phyloP scores from a whole-genome alignment of 2,329 filamentous ascomycete genomes.

The Simplicillium sp. region DNA sequence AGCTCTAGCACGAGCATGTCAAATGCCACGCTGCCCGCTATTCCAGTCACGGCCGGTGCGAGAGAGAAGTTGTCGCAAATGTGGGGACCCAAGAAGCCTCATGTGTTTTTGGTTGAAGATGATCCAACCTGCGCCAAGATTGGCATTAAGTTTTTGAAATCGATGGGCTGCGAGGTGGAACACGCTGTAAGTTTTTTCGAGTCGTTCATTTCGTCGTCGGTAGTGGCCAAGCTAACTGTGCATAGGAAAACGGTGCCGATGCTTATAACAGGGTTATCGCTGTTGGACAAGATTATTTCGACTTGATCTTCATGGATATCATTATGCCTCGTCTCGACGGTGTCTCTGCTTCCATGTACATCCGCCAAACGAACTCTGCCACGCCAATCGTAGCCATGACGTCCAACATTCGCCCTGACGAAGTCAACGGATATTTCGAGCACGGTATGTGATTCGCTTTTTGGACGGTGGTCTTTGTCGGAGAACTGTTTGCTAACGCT shows the following conservation, averaged over 20 bases:
- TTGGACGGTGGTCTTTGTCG: not conserved
- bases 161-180: conserved; percentile 58
- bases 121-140: conserved; percentile 59
- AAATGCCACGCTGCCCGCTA: conserved; percentile 3
- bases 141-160: conserved; percentile 56
- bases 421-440: conserved; percentile 94
- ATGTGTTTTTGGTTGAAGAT: conserved; percentile 85
- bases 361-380: conserved; percentile 73
- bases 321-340: conserved; percentile 97
- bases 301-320: conserved; percentile 80
- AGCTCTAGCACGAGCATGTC: not conserved
- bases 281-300: conserved; percentile 38
- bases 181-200: conserved; percentile 44
- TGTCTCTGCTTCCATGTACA: conserved; percentile 87
- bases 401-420: conserved; percentile 91
- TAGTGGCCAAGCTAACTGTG: conserved; percentile 7
- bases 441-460: conserved; percentile 58
- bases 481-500: conserved; percentile 5
- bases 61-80: conserved; percentile 29
- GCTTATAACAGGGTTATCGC: conserved; percentile 75
- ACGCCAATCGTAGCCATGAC: conserved; percentile 97
- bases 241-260: conserved; percentile 65
- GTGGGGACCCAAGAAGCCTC: conserved; percentile 57
- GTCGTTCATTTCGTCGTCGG: no score
- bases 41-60: conserved; percentile 1